Conservation (phyloP, 306 rosid species). For the Trifolium repens region DNA sequence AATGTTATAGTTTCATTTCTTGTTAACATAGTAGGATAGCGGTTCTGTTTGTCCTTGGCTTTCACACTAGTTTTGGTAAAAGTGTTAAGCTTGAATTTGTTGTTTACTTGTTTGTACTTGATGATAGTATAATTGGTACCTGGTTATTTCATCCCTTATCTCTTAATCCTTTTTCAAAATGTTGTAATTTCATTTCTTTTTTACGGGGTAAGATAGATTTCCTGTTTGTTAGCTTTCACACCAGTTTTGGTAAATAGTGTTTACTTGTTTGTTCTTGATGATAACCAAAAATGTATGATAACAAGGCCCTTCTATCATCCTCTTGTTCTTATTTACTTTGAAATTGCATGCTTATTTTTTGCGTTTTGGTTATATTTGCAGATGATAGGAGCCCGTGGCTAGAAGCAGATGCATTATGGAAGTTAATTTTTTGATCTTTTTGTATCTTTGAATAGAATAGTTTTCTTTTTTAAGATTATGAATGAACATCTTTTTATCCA, state of each 20-base stretch:
- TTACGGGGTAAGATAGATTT: too few species aligned
- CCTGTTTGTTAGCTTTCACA: not conserved
- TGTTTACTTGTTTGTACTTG: not conserved
- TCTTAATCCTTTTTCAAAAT: too few species aligned
- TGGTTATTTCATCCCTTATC: not conserved
- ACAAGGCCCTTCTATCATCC: not conserved
- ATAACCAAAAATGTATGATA: too few species aligned
- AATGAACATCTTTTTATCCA: constrained; percentile 15
- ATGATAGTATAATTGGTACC: not conserved
- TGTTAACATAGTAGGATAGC: not conserved
- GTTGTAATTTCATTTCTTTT: too few species aligned
- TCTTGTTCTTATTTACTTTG: not conserved
- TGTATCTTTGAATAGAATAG: constrained; percentile 34
- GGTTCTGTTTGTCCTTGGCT: not conserved
- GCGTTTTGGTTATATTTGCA: constrained; percentile 37
- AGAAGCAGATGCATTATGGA: constrained; percentile 27
- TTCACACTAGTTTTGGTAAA: not conserved
- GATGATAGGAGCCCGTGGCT: constrained; percentile 4
- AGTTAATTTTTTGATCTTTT: constrained; percentile 19
- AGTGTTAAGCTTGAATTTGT: not conserved
- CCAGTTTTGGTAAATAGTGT: too few species aligned
- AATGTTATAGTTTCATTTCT: not conserved
- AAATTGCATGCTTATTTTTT: not conserved
- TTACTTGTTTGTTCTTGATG: not conserved
- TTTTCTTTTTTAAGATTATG: constrained; percentile 25